These are phyloP conservation scores for Abelmoschus esculentus DNA, from an alignment of 345 rosid species.

Conservation along the genomic window DNA sequence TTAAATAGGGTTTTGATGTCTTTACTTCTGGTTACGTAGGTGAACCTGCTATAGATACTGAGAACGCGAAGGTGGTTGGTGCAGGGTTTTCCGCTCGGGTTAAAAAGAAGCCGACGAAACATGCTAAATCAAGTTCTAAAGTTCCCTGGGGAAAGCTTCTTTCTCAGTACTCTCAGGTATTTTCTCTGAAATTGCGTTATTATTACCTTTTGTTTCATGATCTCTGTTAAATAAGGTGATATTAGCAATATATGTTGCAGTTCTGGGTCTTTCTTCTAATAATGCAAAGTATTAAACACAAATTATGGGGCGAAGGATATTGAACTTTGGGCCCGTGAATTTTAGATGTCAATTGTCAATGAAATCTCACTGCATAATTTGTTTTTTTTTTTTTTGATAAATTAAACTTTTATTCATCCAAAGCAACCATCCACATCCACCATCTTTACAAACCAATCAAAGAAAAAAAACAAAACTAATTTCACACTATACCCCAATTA, in stretches of 20 bases:
- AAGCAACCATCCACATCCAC: no score
- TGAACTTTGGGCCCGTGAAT: not conserved
- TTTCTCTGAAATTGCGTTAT: not conserved
- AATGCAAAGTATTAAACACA: not conserved
- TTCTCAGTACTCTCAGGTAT: slow-evolving; percentile 76
- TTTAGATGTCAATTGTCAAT: not conserved
- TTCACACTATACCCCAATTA: no score
- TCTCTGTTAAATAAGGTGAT: slow-evolving; percentile 1
- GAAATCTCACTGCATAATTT: not conserved
- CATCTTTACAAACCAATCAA: no score
- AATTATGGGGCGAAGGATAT: not conserved
- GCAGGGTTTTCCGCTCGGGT: slow-evolving; percentile 21
- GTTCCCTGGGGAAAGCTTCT: slow-evolving; percentile 88
- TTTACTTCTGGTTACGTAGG: slow-evolving; percentile 24
- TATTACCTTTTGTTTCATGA: not conserved
- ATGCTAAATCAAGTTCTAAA: slow-evolving; percentile 22
- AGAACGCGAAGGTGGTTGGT: slow-evolving; percentile 29
- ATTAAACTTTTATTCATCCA: no score
- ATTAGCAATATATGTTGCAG: not conserved
- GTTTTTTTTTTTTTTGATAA: no score
- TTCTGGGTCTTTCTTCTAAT: not conserved
- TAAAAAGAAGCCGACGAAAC: slow-evolving; percentile 35
- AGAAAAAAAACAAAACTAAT: no score
- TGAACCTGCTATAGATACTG: slow-evolving; percentile 34
- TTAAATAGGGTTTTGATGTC: not conserved